Base-by-base conservation (phyloP, 208 protist genomes). In the Trichomonas vaginalis region DNA sequence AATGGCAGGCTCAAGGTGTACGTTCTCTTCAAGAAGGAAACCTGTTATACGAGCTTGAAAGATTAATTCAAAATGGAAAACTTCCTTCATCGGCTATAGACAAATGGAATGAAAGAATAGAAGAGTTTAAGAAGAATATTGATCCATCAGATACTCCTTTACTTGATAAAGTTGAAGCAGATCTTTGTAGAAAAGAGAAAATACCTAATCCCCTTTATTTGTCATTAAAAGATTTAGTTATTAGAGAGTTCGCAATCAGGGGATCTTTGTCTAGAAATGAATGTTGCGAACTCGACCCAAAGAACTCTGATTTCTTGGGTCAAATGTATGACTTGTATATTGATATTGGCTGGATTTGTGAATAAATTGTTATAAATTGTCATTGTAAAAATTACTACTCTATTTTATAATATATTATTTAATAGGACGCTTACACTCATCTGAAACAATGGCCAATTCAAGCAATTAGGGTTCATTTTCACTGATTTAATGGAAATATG, bases 361-460 rank as follows among this genome's bases (percentile, higher is more conserved):
- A 88, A 47, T 88, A 88, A 88, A 83, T 83, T 83, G 56, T 70
- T 70, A 32, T 70, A 70, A n/a, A n/a, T n/a, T n/a, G n/a, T n/a
- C n/a, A n/a, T n/a, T n/a, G n/a, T n/a, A n/a, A n/a, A n/a, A n/a
- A n/a, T n/a, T n/a, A n/a, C n/a, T n/a, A n/a, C n/a, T n/a, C n/a
- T n/a, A n/a, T n/a, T n/a, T n/a, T n/a, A n/a, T n/a, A n/a, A n/a
- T n/a, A n/a, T n/a, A n/a, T n/a, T n/a, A n/a, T n/a, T n/a, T n/a
- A n/a, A n/a, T n/a, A n/a, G n/a, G n/a, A n/a, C n/a, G n/a, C n/a
- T n/a, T n/a, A n/a, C n/a, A n/a, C n/a, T n/a, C n/a, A n/a, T n/a
- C n/a, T n/a, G n/a, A n/a, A n/a, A n/a, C n/a, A n/a, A n/a, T n/a
- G n/a, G n/a, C n/a, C n/a, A n/a, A n/a, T n/a, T n/a, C n/a, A n/a